Percentiles rank a stretch among this genome's conserved stretches.
These are phyloP conservation scores for Ogataea zsoltii DNA, from an alignment of 805 yeast species.

Conservation along the genomic window DNA sequence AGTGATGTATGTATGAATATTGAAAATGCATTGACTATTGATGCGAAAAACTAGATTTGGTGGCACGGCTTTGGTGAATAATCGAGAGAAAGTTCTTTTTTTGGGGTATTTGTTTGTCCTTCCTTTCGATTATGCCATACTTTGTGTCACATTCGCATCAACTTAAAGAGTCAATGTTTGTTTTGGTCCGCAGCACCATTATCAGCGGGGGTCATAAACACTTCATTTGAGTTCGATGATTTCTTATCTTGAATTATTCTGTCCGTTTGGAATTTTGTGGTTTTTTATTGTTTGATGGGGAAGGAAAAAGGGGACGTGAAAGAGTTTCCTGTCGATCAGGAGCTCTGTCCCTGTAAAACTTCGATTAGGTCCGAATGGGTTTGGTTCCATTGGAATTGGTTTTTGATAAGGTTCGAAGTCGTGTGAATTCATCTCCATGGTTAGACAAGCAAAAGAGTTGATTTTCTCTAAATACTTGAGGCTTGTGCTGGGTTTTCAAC, in stretches of 20 bases:
- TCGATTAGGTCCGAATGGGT: too few relatives aligned
- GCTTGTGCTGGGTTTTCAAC: neutral
- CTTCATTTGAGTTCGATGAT: slow-evolving; percentile 36
- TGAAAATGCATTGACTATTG: slow-evolving; percentile 8
- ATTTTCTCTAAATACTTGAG: too few relatives aligned
- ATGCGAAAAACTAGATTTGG: neutral
- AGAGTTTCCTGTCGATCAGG: too few relatives aligned
- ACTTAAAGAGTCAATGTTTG: slow-evolving; percentile 6
- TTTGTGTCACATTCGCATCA: slow-evolving; percentile 5
- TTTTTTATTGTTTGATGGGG: neutral
- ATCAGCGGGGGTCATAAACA: slow-evolving; percentile 29
- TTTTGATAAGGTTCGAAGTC: too few relatives aligned
- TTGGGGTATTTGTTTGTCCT: slow-evolving; percentile 26
- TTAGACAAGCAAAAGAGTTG: too few relatives aligned
- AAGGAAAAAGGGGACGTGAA: too few relatives aligned
- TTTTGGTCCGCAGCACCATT: slow-evolving; percentile 43
- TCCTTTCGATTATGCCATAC: slow-evolving; percentile 2
- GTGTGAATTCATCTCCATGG: too few relatives aligned
- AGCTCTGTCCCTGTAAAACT: too few relatives aligned
- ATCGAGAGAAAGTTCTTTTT: slow-evolving; percentile 11
- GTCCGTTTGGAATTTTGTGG: slow-evolving; percentile 4
- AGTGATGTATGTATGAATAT: slow-evolving; percentile 33
- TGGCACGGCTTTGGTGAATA: neutral
- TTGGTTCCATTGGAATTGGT: too few relatives aligned
- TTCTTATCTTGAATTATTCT: slow-evolving; percentile 20